Percentiles rank a stretch among this genome's conserved stretches.
phyloP scores from a whole-genome alignment of 345 rosid species.

The Hibiscus trionum region DNA sequence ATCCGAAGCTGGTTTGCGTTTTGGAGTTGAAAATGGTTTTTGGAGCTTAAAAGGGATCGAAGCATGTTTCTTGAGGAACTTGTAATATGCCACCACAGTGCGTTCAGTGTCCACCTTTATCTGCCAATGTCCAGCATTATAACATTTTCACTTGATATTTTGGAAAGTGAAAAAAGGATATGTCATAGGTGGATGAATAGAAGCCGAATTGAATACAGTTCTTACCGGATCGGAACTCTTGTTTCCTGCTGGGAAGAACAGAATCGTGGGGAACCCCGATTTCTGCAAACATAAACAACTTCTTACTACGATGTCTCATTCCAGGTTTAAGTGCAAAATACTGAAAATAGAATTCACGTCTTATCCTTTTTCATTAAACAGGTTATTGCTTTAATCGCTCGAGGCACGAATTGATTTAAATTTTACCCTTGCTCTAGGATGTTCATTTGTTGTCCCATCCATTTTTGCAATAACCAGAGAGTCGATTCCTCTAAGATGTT shows the following conservation, averaged over 20 bases:
- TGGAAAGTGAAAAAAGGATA: not conserved
- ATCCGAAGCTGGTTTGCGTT: conserved; percentile 21
- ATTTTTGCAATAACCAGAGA: conserved; percentile 90
- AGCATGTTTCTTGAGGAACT: conserved; percentile 80
- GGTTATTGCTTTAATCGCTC: not conserved
- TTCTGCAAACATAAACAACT: conserved; percentile 38
- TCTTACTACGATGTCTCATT: not conserved
- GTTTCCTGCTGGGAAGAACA: conserved; percentile 97
- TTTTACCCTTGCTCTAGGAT: conserved; percentile 90
- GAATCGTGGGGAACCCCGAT: conserved; percentile 93
- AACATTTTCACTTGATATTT: not conserved
- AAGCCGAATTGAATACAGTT: not conserved
- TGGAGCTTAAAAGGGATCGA: conserved; percentile 88
- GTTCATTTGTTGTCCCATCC: conserved; percentile 98
- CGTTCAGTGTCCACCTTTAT: conserved; percentile 75
- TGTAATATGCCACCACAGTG: conserved; percentile 86
- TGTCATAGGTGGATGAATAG: not conserved
- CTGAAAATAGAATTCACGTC: not conserved
- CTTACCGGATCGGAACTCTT: conserved; percentile 95
- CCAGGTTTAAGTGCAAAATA: not conserved
- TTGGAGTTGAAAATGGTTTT: conserved; percentile 43
- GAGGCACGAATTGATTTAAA: not conserved
- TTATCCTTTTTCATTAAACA: not conserved
- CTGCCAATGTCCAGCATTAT: conserved; percentile 31
- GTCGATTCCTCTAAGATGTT: conserved; percentile 67